These are phyloP conservation scores for Curvularia verruculosa DNA, from an alignment of 2,329 filamentous ascomycete genomes.

Conservation along the genomic window DNA sequence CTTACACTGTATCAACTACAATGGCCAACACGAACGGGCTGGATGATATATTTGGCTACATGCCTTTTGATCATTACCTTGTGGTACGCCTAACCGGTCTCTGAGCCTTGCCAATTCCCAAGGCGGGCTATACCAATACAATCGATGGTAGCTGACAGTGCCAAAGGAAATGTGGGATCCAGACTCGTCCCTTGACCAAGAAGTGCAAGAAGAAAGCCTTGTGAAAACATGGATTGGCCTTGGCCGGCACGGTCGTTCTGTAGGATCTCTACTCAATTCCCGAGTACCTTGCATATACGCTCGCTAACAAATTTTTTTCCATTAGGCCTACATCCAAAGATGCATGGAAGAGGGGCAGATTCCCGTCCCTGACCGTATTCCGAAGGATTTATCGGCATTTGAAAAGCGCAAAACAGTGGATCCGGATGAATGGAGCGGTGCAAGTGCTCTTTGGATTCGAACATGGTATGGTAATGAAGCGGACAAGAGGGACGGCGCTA, in stretches of 20 bases:
- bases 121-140: background rate
- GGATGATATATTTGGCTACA: slow-evolving; percentile 2
- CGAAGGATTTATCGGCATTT: background rate
- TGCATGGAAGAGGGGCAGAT: background rate
- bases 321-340: background rate
- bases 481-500: background rate
- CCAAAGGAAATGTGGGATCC: slow-evolving; percentile 6
- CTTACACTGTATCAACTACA: background rate
- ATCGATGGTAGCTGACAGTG: background rate
- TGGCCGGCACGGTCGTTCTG: background rate
- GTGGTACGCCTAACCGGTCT: background rate
- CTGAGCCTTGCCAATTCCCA: background rate
- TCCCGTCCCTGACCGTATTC: background rate
- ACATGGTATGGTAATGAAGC: slow-evolving; percentile 11
- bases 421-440: background rate
- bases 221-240: slow-evolving; percentile 6
- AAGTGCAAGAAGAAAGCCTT: slow-evolving; percentile 1
- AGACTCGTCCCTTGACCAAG: slow-evolving; percentile 1
- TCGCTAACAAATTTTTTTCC: background rate
- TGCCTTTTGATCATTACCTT: slow-evolving; percentile 2
- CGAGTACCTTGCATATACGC: background rate
- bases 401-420: slow-evolving; percentile 3
- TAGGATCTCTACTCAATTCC: background rate
- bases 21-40: background rate
- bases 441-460: slow-evolving; percentile 2